Percentiles rank a stretch among this genome's conserved stretches.
phyloP scores from a whole-genome alignment of 352 stramenopile species.

The Phytopythium helicoides region DNA sequence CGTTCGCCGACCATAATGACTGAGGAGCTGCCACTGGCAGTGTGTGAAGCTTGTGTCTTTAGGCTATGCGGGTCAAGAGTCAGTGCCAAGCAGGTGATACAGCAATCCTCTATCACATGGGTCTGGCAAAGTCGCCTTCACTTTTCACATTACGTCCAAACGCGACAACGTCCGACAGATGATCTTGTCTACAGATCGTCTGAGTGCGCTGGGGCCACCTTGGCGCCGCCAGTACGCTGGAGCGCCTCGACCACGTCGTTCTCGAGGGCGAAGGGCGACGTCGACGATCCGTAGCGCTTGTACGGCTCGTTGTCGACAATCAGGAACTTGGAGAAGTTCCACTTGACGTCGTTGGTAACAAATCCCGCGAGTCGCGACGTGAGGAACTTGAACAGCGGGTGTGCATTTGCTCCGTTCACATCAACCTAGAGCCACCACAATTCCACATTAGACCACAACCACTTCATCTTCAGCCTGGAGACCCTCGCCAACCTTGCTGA shows the following conservation, averaged over 20 bases:
- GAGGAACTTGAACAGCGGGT: slow-evolving; percentile 91
- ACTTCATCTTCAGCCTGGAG: not conserved
- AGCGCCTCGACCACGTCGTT: slow-evolving; percentile 57
- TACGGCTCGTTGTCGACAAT: slow-evolving; percentile 68
- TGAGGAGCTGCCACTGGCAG: too few species aligned
- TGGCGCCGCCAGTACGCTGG: slow-evolving; percentile 19
- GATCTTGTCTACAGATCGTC: slow-evolving; percentile 5
- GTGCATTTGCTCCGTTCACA: slow-evolving; percentile 90
- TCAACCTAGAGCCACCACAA: slow-evolving; percentile 60
- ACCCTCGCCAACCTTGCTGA: slow-evolving; percentile 60
- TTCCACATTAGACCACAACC: not conserved
- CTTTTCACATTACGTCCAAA: too few species aligned
- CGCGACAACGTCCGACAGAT: too few species aligned
- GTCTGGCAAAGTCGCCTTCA: too few species aligned
- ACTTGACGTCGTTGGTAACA: slow-evolving; percentile 79
- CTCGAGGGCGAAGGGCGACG: slow-evolving; percentile 64
- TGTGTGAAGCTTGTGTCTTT: too few species aligned
- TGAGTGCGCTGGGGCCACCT: slow-evolving; percentile 18
- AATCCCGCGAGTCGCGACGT: slow-evolving; percentile 68
- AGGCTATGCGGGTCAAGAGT: too few species aligned
- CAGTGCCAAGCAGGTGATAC: too few species aligned
- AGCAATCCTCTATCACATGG: too few species aligned
- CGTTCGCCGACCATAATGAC: too few species aligned
- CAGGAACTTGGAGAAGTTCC: slow-evolving; percentile 90
- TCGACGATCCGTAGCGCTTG: slow-evolving; percentile 69